phyloP scores from a whole-genome alignment of 2,329 filamentous ascomycete species.

The Pyricularia sp. region DNA sequence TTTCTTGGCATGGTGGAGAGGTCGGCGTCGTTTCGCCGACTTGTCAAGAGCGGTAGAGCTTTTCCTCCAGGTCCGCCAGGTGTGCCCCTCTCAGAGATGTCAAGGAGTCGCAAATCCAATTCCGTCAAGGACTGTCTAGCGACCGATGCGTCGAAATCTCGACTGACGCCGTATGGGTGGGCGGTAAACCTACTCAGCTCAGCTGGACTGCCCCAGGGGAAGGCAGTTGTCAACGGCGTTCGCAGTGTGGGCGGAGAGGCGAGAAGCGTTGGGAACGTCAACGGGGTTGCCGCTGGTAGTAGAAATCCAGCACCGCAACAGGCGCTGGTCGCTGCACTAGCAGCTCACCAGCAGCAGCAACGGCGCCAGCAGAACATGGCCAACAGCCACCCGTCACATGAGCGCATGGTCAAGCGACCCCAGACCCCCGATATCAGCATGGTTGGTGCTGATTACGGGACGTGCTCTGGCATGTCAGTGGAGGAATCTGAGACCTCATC shows the following conservation, averaged over 20 bases:
- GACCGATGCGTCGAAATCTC: neutral
- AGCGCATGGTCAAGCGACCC: neutral
- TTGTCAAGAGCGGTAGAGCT: neutral
- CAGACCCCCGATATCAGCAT: neutral
- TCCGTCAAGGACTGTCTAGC: neutral
- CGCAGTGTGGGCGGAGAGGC: neutral
- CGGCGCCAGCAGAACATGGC: neutral
- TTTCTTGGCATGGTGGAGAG: conserved; percentile 2
- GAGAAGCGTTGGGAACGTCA: neutral
- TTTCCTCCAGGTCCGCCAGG: neutral
- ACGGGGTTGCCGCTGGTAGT: neutral
- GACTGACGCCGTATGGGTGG: neutral
- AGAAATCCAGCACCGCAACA: neutral
- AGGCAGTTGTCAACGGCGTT: neutral
- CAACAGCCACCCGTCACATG: neutral
- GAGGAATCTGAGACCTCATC: neutral
- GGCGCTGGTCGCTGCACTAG: neutral
- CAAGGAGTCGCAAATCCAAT: neutral
- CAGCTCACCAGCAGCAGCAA: neutral
- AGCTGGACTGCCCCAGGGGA: neutral
- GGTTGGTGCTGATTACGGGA: neutral
- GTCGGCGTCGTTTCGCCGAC: conserved; percentile 1
- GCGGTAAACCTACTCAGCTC: neutral
- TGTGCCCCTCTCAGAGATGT: neutral
- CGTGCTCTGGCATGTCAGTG: neutral